Percentiles rank a stretch among this genome's conserved stretches.
Conservation (phyloP, 2,329 filamentous ascomycete species). For the Botrytis hyacinthi region DNA sequence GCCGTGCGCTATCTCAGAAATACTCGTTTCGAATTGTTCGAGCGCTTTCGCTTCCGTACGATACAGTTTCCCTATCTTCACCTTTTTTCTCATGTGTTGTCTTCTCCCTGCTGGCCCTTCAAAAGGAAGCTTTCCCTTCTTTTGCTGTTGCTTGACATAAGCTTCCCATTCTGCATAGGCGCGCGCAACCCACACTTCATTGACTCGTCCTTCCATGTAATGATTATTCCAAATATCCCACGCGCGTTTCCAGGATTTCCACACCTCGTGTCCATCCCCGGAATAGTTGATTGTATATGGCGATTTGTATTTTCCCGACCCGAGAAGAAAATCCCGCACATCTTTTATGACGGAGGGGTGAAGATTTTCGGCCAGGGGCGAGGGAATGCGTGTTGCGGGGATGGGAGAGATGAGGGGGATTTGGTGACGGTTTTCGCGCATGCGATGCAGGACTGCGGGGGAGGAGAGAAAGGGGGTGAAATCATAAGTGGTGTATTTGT, state of each 20-base stretch:
- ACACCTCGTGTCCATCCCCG: slow-evolving; percentile 30
- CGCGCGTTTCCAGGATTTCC: slow-evolving; percentile 36
- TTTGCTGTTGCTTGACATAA: slow-evolving; percentile 18
- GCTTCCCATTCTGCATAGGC: slow-evolving; percentile 22
- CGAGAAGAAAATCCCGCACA: slow-evolving; percentile 18
- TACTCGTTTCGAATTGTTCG: not conserved
- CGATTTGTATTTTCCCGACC: not conserved
- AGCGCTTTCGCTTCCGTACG: not conserved
- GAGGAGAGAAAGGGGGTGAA: slow-evolving; percentile 27
- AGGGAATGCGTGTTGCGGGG: slow-evolving; percentile 25
- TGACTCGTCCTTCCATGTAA: slow-evolving; percentile 34
- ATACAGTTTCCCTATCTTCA: slow-evolving; percentile 5
- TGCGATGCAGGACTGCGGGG: slow-evolving; percentile 20
- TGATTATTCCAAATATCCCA: slow-evolving; percentile 38
- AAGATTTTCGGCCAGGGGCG: slow-evolving; percentile 29
- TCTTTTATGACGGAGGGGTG: slow-evolving; percentile 24
- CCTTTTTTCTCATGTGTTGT: not conserved
- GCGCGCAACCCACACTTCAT: slow-evolving; percentile 28
- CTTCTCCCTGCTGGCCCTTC: not conserved
- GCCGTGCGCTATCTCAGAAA: not conserved
- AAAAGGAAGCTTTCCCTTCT: slow-evolving; percentile 8
- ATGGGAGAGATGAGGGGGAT: slow-evolving; percentile 27
- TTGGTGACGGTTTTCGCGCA: not conserved
- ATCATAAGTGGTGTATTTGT: slow-evolving; percentile 21
- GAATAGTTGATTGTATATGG: not conserved